A percentile compares a stretch with the other conserved stretches of the same genome.
Evolutionary conservation across 2,329 filamentous ascomycete species (phyloP).

Genomic region (Claviceps spartinae): DNA sequence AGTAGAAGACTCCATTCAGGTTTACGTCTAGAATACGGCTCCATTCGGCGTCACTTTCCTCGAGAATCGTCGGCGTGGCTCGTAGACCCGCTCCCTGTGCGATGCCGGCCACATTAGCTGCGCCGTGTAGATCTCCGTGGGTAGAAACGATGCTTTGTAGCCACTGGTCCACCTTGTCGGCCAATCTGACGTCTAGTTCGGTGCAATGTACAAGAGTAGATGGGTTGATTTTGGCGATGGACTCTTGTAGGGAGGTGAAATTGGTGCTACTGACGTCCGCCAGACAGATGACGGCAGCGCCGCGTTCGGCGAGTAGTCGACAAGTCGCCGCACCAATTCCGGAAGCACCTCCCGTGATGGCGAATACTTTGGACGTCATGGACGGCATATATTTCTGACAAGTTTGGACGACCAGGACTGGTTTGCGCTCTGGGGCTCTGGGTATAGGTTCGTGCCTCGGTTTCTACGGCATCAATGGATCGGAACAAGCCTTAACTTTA

Average conservation of each 20-base stretch:
- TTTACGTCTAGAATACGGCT: not conserved
- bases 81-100: slow-evolving; percentile 1
- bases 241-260: not conserved
- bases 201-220: not conserved
- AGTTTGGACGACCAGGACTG: too few relatives aligned
- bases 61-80: not conserved
- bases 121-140: slow-evolving; percentile 1
- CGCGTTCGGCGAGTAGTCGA: slow-evolving; percentile 1
- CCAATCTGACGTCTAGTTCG: not conserved
- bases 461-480: too few relatives aligned
- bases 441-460: too few relatives aligned
- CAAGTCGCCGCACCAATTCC: slow-evolving; percentile 2
- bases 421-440: not conserved
- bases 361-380: not conserved
- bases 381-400: not conserved
- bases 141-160: not conserved
- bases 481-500: too few relatives aligned
- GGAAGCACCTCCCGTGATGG: slow-evolving; percentile 1
- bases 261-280: not conserved
- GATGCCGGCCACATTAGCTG: slow-evolving; percentile 1
- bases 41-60: not conserved
- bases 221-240: not conserved
- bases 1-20: slow-evolving; percentile 1
- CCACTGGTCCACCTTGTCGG: not conserved
- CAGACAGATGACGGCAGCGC: not conserved